Conservation (phyloP, 163 green algal genomes). For the Chlorella variabilis region DNA sequence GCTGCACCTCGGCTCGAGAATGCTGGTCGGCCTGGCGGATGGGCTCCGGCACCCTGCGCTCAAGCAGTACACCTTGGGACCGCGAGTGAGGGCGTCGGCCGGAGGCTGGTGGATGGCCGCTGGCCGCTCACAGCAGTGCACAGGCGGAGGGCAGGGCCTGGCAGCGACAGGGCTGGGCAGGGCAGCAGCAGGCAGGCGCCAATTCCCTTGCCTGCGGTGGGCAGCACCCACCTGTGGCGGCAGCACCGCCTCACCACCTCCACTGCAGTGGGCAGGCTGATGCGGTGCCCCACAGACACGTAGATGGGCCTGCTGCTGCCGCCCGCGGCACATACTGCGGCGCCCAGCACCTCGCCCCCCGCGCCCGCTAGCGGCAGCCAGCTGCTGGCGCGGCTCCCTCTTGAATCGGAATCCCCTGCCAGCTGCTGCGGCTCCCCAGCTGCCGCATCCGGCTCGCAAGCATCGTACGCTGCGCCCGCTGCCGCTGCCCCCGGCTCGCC, state of each 20-base stretch:
- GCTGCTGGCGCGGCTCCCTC: too few relatives aligned
- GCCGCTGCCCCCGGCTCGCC: background rate
- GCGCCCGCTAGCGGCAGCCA: conserved; percentile 26
- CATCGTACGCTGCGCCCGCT: too few relatives aligned
- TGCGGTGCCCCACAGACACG: conserved; percentile 62
- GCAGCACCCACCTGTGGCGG: conserved; percentile 39
- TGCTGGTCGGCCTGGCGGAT: conserved; percentile 72
- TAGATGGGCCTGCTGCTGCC: conserved; percentile 48
- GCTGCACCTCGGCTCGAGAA: conserved; percentile 52
- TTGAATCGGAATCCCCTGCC: background rate
- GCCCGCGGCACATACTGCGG: conserved; percentile 37
- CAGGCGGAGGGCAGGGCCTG: background rate
- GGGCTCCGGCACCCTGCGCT: conserved; percentile 72
- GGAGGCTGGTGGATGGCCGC: background rate
- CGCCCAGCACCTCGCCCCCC: conserved; percentile 41
- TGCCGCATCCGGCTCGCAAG: background rate
- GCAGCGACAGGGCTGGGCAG: background rate
- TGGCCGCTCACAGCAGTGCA: background rate
- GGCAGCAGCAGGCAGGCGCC: background rate
- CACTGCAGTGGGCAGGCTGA: conserved; percentile 59
- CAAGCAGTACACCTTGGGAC: background rate
- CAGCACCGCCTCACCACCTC: conserved; percentile 65
- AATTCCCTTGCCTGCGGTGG: background rate
- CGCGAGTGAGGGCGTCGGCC: background rate
- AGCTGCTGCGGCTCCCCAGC: background rate